These are phyloP conservation scores for Cladosporium halotolerans DNA, from an alignment of 2,329 filamentous ascomycete genomes.

Conservation along the genomic window DNA sequence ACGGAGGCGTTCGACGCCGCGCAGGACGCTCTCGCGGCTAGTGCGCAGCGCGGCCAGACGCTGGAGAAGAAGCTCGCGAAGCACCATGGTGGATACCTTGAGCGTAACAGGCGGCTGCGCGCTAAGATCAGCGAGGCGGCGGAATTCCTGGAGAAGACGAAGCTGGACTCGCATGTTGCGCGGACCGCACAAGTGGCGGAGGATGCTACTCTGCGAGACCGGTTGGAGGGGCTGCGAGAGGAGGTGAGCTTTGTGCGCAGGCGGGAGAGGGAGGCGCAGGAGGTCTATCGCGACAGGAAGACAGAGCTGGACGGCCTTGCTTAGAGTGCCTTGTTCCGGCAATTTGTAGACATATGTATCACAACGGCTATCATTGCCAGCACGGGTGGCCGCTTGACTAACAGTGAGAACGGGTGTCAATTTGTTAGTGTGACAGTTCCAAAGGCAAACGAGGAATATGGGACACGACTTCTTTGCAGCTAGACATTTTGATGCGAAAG, in stretches of 20 bases:
- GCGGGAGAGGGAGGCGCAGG: slow-evolving; percentile 85
- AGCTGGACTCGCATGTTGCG: slow-evolving; percentile 65
- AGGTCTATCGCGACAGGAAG: slow-evolving; percentile 67
- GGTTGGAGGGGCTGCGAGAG: slow-evolving; percentile 70
- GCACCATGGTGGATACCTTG: slow-evolving; percentile 83
- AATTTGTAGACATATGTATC: too few species aligned
- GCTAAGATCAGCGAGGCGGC: slow-evolving; percentile 73
- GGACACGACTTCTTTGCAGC: too few species aligned
- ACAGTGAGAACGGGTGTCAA: too few species aligned
- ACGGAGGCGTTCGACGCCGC: slow-evolving; percentile 67
- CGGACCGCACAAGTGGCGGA: slow-evolving; percentile 72
- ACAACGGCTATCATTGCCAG: too few species aligned
- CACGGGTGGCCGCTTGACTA: too few species aligned
- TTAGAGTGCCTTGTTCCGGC: too few species aligned
- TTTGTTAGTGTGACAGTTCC: too few species aligned
- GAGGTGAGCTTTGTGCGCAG: slow-evolving; percentile 75
- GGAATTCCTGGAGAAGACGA: slow-evolving; percentile 67
- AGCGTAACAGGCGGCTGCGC: slow-evolving; percentile 71
- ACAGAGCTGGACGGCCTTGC: slow-evolving; percentile 56
- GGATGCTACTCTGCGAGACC: slow-evolving; percentile 63
- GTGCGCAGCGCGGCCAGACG: slow-evolving; percentile 76
- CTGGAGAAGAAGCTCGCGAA: slow-evolving; percentile 88
- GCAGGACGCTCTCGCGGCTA: slow-evolving; percentile 65
- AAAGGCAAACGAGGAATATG: too few species aligned
- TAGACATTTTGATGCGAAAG: too few species aligned